phyloP scores from a whole-genome alignment of 78 protist genomes.

The Trichosphaerium sp. region DNA sequence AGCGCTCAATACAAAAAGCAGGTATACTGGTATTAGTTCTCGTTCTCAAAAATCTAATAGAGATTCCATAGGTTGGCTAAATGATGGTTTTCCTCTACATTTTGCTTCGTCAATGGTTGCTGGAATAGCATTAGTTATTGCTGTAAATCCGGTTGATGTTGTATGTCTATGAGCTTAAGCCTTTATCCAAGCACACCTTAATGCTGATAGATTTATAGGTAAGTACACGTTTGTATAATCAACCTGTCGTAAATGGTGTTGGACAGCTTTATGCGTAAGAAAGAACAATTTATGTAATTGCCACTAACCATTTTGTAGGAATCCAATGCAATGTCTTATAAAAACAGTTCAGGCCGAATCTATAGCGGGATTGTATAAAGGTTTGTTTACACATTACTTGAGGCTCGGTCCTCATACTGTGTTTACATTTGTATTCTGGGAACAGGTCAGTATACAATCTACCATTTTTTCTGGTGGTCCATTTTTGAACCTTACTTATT shows the following conservation, averaged over 20 bases:
- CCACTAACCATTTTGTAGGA: no score
- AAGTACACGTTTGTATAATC: constrained; percentile 32
- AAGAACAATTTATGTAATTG: no score
- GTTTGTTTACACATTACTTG: constrained; percentile 6
- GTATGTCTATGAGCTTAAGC: no score
- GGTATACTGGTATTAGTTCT: no score
- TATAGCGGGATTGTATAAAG: neutral
- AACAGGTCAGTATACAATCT: constrained; percentile 3
- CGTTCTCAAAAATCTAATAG: no score
- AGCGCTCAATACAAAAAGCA: no score
- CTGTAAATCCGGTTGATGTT: constrained; percentile 25
- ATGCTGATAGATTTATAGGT: no score
- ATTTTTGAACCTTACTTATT: no score
- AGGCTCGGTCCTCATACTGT: constrained; percentile 36
- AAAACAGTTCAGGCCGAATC: neutral
- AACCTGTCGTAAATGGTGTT: constrained; percentile 2
- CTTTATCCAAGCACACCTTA: no score
- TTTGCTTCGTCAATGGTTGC: neutral
- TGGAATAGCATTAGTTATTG: neutral
- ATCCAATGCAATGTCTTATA: neutral
- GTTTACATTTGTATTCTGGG: constrained; percentile 30
- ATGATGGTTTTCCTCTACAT: constrained; percentile 10
- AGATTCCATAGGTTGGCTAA: no score
- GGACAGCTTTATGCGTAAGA: no score
- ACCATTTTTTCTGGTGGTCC: no score